Base-by-base conservation (phyloP, 352 stramenopile genomes). In the Phytophthora syringae region DNA sequence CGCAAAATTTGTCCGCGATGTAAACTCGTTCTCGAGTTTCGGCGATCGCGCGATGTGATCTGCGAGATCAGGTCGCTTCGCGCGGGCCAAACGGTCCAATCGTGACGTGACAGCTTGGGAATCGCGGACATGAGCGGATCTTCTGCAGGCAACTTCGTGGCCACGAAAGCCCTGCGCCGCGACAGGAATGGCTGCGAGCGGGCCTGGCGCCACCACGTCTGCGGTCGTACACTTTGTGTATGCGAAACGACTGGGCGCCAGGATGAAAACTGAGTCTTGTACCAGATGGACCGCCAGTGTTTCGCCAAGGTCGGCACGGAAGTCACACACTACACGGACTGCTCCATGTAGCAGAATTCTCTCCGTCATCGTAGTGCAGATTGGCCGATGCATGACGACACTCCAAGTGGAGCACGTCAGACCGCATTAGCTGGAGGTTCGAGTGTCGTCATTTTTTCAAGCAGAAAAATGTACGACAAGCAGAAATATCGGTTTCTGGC, bases 31-130 rank as follows among this genome's bases (percentile, higher is more conserved):
- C 32, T 39, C 37, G 53, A 64, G 59, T 69, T 71, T 68, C 47
- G 58, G 42, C 58, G 59, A 64, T 73, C 59, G 57, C 34, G 44
- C 34, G 49, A 37, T 58, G 27, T 22, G 24, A 15, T 25, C 10
- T 42, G 18, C 30, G 24, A 53, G 42, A 60, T 59, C 42, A 55
- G 22, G 39, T 28, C 49, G 49, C 40, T 60, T 66, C 27, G 40
- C 11, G 45, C 22, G n/a, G 24, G 30, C 32, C 32, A n/a, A n/a
- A n/a, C n/a, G n/a, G n/a, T n/a, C n/a, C n/a, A n/a, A n/a, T n/a
- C n/a, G n/a, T n/a, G n/a, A n/a, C n/a, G n/a, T n/a, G n/a, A n/a
- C n/a, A n/a, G 36, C 37, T n/a, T 18, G 40, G 21, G 12, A 21
- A 27, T 52, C 12, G 30, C 16, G 24, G 27, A 27, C 48, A 52